phyloP scores from a whole-genome alignment of 441 rosid genomes.

The Gossypium schwendimanii region DNA sequence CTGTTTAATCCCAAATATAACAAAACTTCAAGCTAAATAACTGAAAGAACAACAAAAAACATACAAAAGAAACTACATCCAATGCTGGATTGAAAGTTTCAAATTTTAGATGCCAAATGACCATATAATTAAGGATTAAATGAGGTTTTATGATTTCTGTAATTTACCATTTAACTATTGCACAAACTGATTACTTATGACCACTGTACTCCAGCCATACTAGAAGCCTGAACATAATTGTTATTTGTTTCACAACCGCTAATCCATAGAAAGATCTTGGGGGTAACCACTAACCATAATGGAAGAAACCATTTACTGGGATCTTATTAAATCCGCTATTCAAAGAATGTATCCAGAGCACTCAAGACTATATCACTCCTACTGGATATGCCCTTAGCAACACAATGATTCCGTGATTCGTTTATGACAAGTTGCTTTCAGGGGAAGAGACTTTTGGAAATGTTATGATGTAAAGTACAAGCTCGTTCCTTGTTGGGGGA shows the following conservation, averaged over 20 bases:
- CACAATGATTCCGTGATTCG: neutral
- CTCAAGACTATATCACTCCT: neutral
- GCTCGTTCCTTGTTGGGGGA: neutral
- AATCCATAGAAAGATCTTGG: neutral
- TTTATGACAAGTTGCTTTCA: neutral
- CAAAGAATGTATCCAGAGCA: neutral
- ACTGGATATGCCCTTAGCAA: neutral
- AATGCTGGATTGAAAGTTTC: neutral
- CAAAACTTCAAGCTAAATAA: neutral
- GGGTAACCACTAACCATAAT: neutral
- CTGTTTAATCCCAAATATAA: conserved; percentile 16
- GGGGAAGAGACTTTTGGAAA: neutral
- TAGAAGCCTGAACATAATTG: neutral
- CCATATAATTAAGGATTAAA: neutral
- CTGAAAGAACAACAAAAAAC: neutral
- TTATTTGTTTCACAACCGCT: neutral
- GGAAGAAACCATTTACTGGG: neutral
- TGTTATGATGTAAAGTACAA: neutral
- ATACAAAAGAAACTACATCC: neutral
- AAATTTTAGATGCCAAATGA: neutral
- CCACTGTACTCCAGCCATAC: neutral
- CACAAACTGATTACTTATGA: neutral
- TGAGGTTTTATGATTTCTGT: neutral
- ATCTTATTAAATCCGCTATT: neutral
- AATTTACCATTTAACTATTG: neutral